Evolutionary conservation across 768 basidiomycete species (phyloP).

Genomic region (Suillus cothurnatus): DNA sequence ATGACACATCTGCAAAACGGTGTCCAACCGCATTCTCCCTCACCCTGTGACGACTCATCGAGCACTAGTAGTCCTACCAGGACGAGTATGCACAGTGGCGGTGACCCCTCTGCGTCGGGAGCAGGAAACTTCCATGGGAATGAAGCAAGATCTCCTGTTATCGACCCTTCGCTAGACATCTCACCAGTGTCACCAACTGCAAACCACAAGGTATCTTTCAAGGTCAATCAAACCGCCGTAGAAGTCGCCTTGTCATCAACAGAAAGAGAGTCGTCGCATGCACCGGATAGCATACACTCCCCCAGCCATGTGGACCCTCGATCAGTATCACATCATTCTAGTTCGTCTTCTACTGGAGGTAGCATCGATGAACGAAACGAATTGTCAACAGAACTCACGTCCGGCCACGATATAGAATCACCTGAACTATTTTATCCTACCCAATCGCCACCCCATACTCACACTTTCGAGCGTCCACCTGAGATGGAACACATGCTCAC

Average conservation of each 20-base stretch:
- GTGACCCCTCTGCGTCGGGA: constrained; percentile 26
- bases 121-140: constrained; percentile 15
- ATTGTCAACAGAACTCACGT: constrained; percentile 23
- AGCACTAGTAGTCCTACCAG: constrained; percentile 28
- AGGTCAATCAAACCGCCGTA: constrained; percentile 31
- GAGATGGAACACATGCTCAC: constrained; percentile 59
- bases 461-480: constrained; percentile 37
- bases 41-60: constrained; percentile 25
- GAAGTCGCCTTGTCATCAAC: constrained; percentile 39
- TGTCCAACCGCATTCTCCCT: constrained; percentile 23
- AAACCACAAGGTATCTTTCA: constrained; percentile 18
- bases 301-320: constrained; percentile 8
- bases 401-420: constrained; percentile 13
- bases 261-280: constrained; percentile 29
- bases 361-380: constrained; percentile 18
- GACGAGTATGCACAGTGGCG: constrained; percentile 16
- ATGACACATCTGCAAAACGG: constrained; percentile 25
- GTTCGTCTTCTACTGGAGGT: constrained; percentile 15
- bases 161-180: constrained; percentile 41
- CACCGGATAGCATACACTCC: constrained; percentile 9
- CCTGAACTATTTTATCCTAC: constrained; percentile 21
- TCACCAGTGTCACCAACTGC: constrained; percentile 21
- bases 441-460: constrained; percentile 28
- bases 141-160: constrained; percentile 27
- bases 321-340: constrained; percentile 12